phyloP scores from a whole-genome alignment of 2,329 filamentous ascomycete genomes.

The Trichoderma koningiopsis region DNA sequence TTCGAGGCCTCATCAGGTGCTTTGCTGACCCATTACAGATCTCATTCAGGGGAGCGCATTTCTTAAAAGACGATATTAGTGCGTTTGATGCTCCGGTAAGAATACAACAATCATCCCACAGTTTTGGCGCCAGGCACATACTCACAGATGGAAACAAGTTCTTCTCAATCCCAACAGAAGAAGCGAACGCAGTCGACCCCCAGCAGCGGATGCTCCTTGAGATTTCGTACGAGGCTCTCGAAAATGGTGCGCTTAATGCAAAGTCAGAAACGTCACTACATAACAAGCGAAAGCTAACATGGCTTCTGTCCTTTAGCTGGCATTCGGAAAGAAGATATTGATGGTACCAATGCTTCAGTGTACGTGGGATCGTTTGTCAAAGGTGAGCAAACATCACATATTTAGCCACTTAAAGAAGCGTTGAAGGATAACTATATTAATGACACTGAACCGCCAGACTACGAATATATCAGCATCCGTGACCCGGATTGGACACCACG shows the following conservation, averaged over 20 bases:
- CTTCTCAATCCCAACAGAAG: conserved; percentile 52
- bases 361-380: conserved; percentile 56
- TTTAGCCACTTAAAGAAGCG: background rate
- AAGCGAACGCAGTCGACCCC: conserved; percentile 56
- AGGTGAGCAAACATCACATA: conserved; percentile 36
- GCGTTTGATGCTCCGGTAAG: conserved; percentile 54
- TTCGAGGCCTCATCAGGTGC: background rate
- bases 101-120: background rate
- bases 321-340: conserved; percentile 46
- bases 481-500: conserved; percentile 54
- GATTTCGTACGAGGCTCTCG: conserved; percentile 52
- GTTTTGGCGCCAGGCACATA: background rate
- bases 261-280: background rate
- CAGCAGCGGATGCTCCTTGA: conserved; percentile 57
- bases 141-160: conserved; percentile 42
- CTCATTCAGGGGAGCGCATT: conserved; percentile 53
- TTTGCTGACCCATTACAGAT: conserved; percentile 39
- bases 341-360: conserved; percentile 49
- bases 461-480: conserved; percentile 52
- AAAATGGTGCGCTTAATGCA: conserved; percentile 45
- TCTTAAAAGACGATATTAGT: conserved; percentile 50
- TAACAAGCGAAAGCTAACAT: conserved; percentile 2
- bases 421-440: background rate
- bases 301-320: conserved; percentile 40
- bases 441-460: conserved; percentile 42